phyloP scores from a whole-genome alignment of 495 filamentous ascomycete species.

The Aspergillus cavernicola region DNA sequence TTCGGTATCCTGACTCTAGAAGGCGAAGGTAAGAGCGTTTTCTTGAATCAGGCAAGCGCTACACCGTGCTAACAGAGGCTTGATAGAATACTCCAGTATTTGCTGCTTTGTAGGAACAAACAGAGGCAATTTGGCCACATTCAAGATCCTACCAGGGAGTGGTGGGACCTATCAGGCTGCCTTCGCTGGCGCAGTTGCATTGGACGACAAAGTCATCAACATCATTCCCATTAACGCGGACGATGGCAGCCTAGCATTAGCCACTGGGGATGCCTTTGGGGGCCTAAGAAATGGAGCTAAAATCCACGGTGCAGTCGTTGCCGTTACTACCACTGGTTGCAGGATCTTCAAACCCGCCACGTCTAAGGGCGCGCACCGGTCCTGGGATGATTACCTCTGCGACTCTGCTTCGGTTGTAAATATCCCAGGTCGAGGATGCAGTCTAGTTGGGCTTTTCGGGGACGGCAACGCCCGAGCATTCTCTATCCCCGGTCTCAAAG shows the following conservation, averaged over 20 bases:
- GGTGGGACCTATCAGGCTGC: slow-evolving; percentile 69
- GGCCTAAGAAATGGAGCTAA: slow-evolving; percentile 65
- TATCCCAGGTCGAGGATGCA: slow-evolving; percentile 67
- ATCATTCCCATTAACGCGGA: slow-evolving; percentile 77
- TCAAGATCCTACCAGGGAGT: slow-evolving; percentile 76
- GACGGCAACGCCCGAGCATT: slow-evolving; percentile 75
- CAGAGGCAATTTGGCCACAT: slow-evolving; percentile 74
- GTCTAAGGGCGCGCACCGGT: slow-evolving; percentile 81
- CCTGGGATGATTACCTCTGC: slow-evolving; percentile 78
- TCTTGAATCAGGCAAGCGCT: neutral
- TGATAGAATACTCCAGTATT: slow-evolving; percentile 83
- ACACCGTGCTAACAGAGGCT: slow-evolving; percentile 19
- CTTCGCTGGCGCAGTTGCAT: slow-evolving; percentile 58
- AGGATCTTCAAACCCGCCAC: slow-evolving; percentile 82
- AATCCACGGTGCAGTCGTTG: slow-evolving; percentile 67
- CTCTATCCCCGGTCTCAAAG: slow-evolving; percentile 80
- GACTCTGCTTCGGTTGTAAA: slow-evolving; percentile 72
- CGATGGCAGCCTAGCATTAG: slow-evolving; percentile 68
- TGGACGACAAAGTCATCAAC: slow-evolving; percentile 70
- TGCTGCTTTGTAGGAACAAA: slow-evolving; percentile 89
- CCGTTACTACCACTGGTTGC: slow-evolving; percentile 68
- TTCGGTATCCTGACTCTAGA: slow-evolving; percentile 94
- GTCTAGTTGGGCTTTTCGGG: slow-evolving; percentile 77
- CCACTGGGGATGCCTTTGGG: slow-evolving; percentile 67
- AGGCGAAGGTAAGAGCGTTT: slow-evolving; percentile 57